phyloP scores from a whole-genome alignment of 768 basidiomycete genomes.

The Gloeophyllum trabeum region DNA sequence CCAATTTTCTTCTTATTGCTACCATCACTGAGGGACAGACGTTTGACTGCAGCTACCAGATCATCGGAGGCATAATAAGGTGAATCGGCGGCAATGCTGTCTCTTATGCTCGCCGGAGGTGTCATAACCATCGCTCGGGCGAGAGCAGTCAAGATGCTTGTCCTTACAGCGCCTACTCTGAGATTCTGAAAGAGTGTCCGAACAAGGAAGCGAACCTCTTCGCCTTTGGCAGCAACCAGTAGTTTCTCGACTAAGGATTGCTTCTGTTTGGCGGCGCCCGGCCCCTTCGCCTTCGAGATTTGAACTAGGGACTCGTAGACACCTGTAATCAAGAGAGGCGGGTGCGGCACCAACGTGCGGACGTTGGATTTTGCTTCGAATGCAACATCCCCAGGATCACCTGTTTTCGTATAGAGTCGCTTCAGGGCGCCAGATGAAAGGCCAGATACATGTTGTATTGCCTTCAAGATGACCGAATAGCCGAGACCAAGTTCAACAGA shows the following conservation, averaged over 20 bases:
- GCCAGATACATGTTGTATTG: slow-evolving; percentile 66
- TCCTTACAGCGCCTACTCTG: slow-evolving; percentile 81
- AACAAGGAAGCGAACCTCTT: slow-evolving; percentile 79
- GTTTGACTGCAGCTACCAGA: slow-evolving; percentile 16
- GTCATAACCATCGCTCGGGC: slow-evolving; percentile 69
- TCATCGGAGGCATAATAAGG: slow-evolving; percentile 20
- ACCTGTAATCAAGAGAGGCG: slow-evolving; percentile 48
- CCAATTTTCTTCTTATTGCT: slow-evolving; percentile 14
- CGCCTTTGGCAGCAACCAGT: slow-evolving; percentile 75
- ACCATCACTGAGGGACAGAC: slow-evolving; percentile 12
- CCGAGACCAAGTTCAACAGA: slow-evolving; percentile 64
- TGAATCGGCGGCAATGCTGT: slow-evolving; percentile 12
- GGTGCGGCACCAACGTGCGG: slow-evolving; percentile 62
- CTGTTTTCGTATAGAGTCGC: slow-evolving; percentile 58
- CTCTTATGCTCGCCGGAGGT: slow-evolving; percentile 20
- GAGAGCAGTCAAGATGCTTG: slow-evolving; percentile 70
- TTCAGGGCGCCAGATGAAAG: slow-evolving; percentile 44
- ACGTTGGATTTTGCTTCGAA: slow-evolving; percentile 71
- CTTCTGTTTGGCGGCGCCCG: slow-evolving; percentile 66
- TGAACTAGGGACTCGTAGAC: slow-evolving; percentile 61
- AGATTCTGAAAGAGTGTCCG: slow-evolving; percentile 66
- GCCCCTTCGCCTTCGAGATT: slow-evolving; percentile 60
- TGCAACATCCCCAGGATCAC: slow-evolving; percentile 81
- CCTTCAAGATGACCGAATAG: slow-evolving; percentile 51
- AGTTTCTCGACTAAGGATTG: slow-evolving; percentile 71